A percentile compares a stretch with the other conserved stretches of the same genome.
Conservation (phyloP, 164 flowering plant genomes). For the Litsea cubeba region DNA sequence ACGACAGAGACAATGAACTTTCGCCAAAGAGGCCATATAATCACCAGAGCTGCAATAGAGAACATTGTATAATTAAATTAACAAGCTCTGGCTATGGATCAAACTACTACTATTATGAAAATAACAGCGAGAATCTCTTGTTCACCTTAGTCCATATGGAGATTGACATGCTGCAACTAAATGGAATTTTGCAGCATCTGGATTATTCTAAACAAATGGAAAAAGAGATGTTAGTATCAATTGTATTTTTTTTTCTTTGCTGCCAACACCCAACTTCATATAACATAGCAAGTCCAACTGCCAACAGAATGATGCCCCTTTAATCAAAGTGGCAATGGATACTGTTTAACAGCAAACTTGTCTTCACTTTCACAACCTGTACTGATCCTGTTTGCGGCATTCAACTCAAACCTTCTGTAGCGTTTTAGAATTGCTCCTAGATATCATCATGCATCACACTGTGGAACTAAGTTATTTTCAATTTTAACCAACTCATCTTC, state of each 20-base stretch:
- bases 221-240: not conserved
- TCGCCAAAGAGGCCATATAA: conserved; percentile 88
- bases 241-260: not conserved
- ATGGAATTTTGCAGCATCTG: conserved; percentile 52
- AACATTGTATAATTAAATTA: not conserved
- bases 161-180: conserved; percentile 59
- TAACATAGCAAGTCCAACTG: too few relatives aligned
- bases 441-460: too few relatives aligned
- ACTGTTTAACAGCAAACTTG: too few relatives aligned
- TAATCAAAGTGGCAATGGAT: too few relatives aligned
- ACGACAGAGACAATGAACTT: conserved; percentile 70
- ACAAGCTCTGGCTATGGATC: not conserved
- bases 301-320: too few relatives aligned
- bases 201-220: conserved; percentile 40
- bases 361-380: too few relatives aligned
- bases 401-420: too few relatives aligned
- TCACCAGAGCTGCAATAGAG: conserved; percentile 61
- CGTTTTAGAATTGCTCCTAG: too few relatives aligned
- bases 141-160: conserved; percentile 65
- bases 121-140: not conserved
- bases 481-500: too few relatives aligned
- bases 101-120: not conserved
- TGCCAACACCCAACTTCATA: too few relatives aligned
- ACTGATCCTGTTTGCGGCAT: too few relatives aligned
- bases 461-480: too few relatives aligned